These are phyloP conservation scores for Saposhnikovia divaricata DNA, from an alignment of 129 eudicot genomes.

Conservation along the genomic window DNA sequence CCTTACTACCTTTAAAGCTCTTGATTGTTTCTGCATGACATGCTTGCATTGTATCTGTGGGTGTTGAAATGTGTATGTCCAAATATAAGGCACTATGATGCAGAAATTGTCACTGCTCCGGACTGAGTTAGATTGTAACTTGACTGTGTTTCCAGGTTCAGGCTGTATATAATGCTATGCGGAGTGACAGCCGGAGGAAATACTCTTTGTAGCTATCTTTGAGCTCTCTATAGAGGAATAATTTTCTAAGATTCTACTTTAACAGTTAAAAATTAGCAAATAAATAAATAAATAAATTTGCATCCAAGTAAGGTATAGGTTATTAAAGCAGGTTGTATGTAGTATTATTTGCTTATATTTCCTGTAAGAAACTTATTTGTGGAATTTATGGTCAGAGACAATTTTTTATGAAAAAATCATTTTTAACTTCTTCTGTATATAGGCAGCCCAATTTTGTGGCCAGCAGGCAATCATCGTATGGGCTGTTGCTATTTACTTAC, in stretches of 20 bases:
- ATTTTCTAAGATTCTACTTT: not conserved
- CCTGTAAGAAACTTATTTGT: not conserved
- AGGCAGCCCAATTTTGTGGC: not conserved
- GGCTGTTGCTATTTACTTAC: not conserved
- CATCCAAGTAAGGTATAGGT: not conserved
- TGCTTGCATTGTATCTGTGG: not conserved
- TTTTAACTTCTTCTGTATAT: not conserved
- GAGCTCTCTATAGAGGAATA: not conserved
- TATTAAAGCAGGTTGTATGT: not conserved
- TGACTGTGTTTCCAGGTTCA: constrained; percentile 54
- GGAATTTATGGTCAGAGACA: not conserved
- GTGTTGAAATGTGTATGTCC: not conserved
- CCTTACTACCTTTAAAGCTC: not conserved
- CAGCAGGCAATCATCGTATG: not conserved
- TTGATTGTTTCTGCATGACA: not conserved
- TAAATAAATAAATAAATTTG: not conserved
- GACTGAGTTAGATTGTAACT: not conserved
- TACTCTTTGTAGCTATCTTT: constrained; percentile 44
- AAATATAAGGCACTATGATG: not conserved
- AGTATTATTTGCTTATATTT: not conserved
- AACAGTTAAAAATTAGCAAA: not conserved
- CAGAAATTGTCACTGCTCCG: not conserved
- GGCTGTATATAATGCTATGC: constrained; percentile 88
- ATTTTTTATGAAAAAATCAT: not conserved
- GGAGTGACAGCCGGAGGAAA: constrained; percentile 71